Conservation (phyloP, 495 filamentous ascomycete genomes). For the Neurospora sp. region DNA sequence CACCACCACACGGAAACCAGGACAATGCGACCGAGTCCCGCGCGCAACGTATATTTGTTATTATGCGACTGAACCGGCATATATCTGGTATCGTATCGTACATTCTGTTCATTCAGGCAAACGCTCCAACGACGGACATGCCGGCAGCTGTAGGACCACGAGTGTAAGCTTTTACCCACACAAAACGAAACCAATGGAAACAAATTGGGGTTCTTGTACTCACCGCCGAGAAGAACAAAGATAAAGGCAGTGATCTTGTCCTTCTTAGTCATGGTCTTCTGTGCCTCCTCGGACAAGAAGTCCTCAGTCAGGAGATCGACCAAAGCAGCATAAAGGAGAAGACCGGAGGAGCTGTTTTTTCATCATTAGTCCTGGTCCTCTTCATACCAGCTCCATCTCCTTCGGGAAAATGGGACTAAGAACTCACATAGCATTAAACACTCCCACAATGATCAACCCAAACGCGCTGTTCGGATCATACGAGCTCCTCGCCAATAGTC, state of each 20-base stretch:
- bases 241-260: constrained; percentile 30
- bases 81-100: neutral
- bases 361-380: neutral
- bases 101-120: constrained; percentile 21
- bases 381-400: neutral
- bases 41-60: neutral
- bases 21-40: neutral
- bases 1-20: neutral
- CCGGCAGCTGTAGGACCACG: constrained; percentile 11
- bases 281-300: constrained; percentile 49
- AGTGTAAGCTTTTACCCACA: constrained; percentile 10
- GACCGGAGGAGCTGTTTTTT: constrained; percentile 38
- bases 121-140: constrained; percentile 59
- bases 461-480: constrained; percentile 57
- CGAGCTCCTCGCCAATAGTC: constrained; percentile 42
- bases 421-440: constrained; percentile 57
- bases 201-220: neutral
- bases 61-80: neutral
- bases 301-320: constrained; percentile 56
- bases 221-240: constrained; percentile 35
- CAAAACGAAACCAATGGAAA: neutral
- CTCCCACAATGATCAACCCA: constrained; percentile 54
- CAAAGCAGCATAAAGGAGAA: constrained; percentile 50
- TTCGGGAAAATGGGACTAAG: neutral
- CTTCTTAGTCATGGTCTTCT: constrained; percentile 31